Percentiles rank a stretch among this genome's conserved stretches.
Evolutionary conservation across 1,139 yeast genomes (phyloP).

Genomic region (Geotrichum fermentans): DNA sequence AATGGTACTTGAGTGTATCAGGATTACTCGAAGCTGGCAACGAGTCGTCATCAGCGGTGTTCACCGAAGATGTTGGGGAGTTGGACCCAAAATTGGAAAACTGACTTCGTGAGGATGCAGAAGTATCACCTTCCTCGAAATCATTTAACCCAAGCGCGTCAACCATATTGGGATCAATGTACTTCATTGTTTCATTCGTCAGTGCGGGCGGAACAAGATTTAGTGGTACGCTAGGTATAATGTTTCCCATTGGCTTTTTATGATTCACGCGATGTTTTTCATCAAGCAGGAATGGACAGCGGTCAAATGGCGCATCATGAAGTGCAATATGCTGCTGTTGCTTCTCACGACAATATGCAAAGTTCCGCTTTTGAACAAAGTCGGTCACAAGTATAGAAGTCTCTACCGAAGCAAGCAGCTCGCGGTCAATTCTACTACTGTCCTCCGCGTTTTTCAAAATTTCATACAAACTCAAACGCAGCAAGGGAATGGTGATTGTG

Average conservation of each 20-base stretch:
- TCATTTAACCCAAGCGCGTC: conserved; percentile 11
- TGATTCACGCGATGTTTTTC: conserved; percentile 41
- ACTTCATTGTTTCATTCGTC: conserved; percentile 33
- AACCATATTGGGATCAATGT: conserved; percentile 28
- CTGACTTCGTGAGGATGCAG: conserved; percentile 18
- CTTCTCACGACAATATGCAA: conserved; percentile 42
- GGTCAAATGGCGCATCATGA: conserved; percentile 80
- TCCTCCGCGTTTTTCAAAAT: conserved; percentile 17
- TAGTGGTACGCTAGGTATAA: conserved; percentile 54
- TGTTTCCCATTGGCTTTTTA: conserved; percentile 41
- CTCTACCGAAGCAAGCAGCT: conserved; percentile 38
- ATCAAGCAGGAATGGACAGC: conserved; percentile 66
- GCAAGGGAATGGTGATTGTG: conserved; percentile 48
- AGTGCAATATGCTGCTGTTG: conserved; percentile 63
- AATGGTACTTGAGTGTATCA: conserved; percentile 8
- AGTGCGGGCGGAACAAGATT: conserved; percentile 66
- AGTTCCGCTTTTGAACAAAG: conserved; percentile 53
- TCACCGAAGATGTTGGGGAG: not conserved
- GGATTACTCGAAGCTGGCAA: not conserved
- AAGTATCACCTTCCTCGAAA: conserved; percentile 16
- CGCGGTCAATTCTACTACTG: conserved; percentile 6
- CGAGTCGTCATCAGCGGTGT: conserved; percentile 3
- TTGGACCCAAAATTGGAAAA: conserved; percentile 1
- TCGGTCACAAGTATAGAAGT: conserved; percentile 59
- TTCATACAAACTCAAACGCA: conserved; percentile 39